Evolutionary conservation across 805 yeast genomes (phyloP), one percentile per base, ranked within the genome.

Genomic region (Kodamaea restingae): DNA sequence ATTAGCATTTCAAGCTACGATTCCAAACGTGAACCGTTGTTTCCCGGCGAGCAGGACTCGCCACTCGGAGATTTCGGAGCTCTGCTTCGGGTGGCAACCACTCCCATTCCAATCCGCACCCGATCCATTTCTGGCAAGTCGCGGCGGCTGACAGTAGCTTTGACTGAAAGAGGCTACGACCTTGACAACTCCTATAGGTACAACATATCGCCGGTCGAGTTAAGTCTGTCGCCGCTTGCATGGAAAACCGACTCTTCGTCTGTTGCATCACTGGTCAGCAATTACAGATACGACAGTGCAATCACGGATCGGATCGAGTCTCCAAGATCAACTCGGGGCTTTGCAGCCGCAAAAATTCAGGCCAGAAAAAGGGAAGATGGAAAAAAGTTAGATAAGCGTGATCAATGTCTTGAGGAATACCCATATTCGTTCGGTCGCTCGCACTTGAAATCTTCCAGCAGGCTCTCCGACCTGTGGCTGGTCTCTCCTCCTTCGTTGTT

Each of bases 81-180:
- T 22, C 40, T 33, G 18, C 30, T 36, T 20, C 28, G 15, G 7
- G 30, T 15, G 18, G 15, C 26, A 3, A 15, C 28, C 21, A 17
- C 32, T 5, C 41, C 41, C 3, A 38, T 38, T 17, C 41, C 41
- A 9, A 38, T 38, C 33, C 31, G 41, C 11, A 26, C 36, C 31
- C 17, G 4, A 4, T 27, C 31, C 4, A 14, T 27, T 14, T 38
- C 37, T 3, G 22, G 22, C 22, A 32, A 35, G 18, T 17, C 27
- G 11, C 21, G 37, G 9, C 5, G 41, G 14, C 34, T 36, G 15
- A 14, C 27, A 8, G 36, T 34, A 12, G 41, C 22, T 14, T 28
- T 32, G 26, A 6, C 22, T 20, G 22, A 20, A 20, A 20, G 8
- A 8, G 10, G 17, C 26, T 20, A n/a, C 17, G 25, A 18, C 10